Evolutionary conservation across 2,329 filamentous ascomycete species (phyloP), one percentile per base, ranked within the genome.

Genomic region (Diplocarpon rosae): DNA sequence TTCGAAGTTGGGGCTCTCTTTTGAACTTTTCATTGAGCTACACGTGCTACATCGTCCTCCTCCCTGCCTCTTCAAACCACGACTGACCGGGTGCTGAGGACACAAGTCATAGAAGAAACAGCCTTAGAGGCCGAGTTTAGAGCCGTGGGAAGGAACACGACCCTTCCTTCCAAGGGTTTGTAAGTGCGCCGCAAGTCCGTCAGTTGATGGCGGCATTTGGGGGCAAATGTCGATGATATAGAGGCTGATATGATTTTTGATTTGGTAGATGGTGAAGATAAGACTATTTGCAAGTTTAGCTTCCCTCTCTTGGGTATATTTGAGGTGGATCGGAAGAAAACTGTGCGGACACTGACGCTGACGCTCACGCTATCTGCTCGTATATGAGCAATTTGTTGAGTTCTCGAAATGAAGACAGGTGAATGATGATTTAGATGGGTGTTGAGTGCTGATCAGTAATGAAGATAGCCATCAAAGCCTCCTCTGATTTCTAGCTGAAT

Each of bases 91-190:
- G 30, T 4, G 10, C 30, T 32, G 30, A 32, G 9, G 9, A 32
- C 4, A 27, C 34, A 24, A 24, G 20, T 24, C 20, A 38, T 33
- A 14, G 37, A 42, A 15, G 15, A 40, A 7, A 28, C 37, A 32
- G 15, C 27, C 39, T 15, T 51, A 11, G 56, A 61, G 16, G 56
- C 54, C 5, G 58, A 60, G 12, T 59, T 60, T 38, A 52, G 56
- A 29, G 52, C 53, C n/a, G 63, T 63, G 65, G 64, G 64, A 60
- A 59, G 43, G 50, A 59, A 42, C 61, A 58, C 41, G 63, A 65
- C 42, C 55, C 57, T 4, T 61, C 57, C 2, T 50, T 63, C 15
- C 58, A 62, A 17, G 54, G 62, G 5, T 63, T 59, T 1, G 61
- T 66, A 39, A 62, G 60, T 0, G 52, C 58, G 3, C 54, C 51